These are phyloP conservation scores for Arctium minus DNA, from an alignment of 129 eudicot species.

Conservation along the genomic window DNA sequence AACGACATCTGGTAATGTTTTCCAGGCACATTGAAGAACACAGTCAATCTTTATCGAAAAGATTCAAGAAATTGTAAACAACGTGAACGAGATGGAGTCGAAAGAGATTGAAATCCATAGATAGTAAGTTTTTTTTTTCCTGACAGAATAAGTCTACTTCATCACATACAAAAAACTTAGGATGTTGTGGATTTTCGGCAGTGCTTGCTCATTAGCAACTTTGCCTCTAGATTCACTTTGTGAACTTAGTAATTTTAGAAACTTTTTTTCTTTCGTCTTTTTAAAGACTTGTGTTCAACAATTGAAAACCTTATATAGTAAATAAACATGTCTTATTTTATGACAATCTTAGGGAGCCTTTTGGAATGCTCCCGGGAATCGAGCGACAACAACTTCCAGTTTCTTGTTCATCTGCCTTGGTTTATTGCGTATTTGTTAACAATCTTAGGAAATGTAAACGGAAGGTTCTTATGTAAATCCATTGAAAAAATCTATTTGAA, in stretches of 20 bases:
- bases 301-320: neutral
- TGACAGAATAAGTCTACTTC: neutral
- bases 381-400: neutral
- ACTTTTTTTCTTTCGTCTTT: neutral
- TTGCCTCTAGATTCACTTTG: neutral
- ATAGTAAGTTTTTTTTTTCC: too few species aligned
- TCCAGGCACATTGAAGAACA: too few species aligned
- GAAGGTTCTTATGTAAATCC: too few species aligned
- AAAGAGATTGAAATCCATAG: too few species aligned
- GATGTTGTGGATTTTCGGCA: neutral
- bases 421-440: too few species aligned
- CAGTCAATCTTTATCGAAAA: too few species aligned
- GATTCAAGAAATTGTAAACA: neutral
- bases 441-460: too few species aligned
- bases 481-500: too few species aligned
- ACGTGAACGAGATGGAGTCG: too few species aligned
- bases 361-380: neutral
- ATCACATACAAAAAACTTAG: neutral
- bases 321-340: neutral
- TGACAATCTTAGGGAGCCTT: neutral
- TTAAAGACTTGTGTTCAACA: constrained; percentile 1
- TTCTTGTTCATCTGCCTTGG: neutral
- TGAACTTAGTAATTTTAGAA: neutral
- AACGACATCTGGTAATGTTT: too few species aligned
- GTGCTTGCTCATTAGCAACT: neutral